phyloP scores from a whole-genome alignment of 208 protist genomes.

The Trypanosoma boissoni region DNA sequence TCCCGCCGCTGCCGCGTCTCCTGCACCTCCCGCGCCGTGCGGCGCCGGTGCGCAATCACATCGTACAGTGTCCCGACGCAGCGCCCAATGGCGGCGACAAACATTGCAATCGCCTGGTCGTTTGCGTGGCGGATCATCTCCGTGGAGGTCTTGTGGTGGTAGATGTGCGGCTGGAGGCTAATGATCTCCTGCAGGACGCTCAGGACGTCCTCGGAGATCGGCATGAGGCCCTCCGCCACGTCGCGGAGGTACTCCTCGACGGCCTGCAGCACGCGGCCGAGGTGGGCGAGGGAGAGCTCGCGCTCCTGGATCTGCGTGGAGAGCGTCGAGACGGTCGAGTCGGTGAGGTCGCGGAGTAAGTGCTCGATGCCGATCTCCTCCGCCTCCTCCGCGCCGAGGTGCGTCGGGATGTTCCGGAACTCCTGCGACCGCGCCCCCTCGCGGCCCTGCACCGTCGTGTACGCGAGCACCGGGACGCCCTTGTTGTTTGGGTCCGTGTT shows the following conservation, averaged over 20 bases:
- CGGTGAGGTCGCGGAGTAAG: conserved; percentile 98
- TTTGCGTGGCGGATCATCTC: conserved; percentile 88
- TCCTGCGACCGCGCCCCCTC: conserved; percentile 74
- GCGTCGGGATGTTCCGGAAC: conserved; percentile 90
- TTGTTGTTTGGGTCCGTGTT: conserved; percentile 89
- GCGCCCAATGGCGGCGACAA: conserved; percentile 75
- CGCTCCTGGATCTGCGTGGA: conserved; percentile 94
- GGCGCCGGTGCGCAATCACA: conserved; percentile 83
- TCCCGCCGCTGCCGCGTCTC: conserved; percentile 57
- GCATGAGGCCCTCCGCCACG: conserved; percentile 66
- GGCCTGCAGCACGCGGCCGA: conserved; percentile 84
- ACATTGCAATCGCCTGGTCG: conserved; percentile 83
- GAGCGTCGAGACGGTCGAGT: conserved; percentile 95
- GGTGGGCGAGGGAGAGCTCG: conserved; percentile 91
- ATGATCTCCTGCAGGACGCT: conserved; percentile 88
- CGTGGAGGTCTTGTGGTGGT: conserved; percentile 73
- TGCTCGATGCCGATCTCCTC: conserved; percentile 99
- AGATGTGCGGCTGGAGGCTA: conserved; percentile 83
- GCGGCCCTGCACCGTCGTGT: conserved; percentile 86
- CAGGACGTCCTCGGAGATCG: conserved; percentile 84
- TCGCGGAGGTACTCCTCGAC: conserved; percentile 92
- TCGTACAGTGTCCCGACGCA: conserved; percentile 82
- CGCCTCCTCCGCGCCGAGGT: conserved; percentile 96
- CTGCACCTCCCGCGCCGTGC: conserved; percentile 68
- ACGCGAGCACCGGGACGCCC: conserved; percentile 85